Evolutionary conservation across 805 yeast species (phyloP), one percentile per base, ranked within the genome.

Genomic region (Monosporozyma solicola): DNA sequence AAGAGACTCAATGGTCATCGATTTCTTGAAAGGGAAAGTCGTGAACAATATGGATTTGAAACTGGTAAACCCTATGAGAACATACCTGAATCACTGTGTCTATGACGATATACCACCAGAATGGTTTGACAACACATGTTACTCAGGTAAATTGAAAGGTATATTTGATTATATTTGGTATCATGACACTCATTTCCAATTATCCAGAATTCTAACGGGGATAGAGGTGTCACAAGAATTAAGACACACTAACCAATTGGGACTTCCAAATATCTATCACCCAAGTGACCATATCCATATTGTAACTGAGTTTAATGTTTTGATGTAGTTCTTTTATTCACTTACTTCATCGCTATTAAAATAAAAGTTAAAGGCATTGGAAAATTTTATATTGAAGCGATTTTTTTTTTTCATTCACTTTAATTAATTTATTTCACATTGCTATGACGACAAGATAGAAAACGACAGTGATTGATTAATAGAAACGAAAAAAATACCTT

Each of bases 161-260:
- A 74, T 80, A 1, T 79, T 81, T 47, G 86, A 82, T 61, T 82
- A 80, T 58, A 76, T 81, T 5, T 80, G 83, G 82, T 78, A 69
- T 58, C 75, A 76, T 52, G 64, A 67, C 15, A 57, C 65, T 10
- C 74, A 72, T 47, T 62, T 80, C 25, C 61, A 66, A 47, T 65
- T 77, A 22, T 60, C 72, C 1, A 72, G 73, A 51, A 74, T 78
- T n/a, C 64, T 82, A n/a, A 77, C 82, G n/a, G 82, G 80, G 16
- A 54, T 55, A 27, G 71, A 64, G 49, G 65, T 67, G 1, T 58
- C 68, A 1, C 49, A 59, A 49, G 71, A 67, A 50, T 52, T 67
- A 31, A 46, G 50, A 7, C 29, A 29, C 1, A 41, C 52, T 8
- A 52, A 60, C 13, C 64, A 66, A 50, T 55, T 56, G 44, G 80